Conservation (phyloP, 1,139 yeast genomes). For the Diutina neorugosa region DNA sequence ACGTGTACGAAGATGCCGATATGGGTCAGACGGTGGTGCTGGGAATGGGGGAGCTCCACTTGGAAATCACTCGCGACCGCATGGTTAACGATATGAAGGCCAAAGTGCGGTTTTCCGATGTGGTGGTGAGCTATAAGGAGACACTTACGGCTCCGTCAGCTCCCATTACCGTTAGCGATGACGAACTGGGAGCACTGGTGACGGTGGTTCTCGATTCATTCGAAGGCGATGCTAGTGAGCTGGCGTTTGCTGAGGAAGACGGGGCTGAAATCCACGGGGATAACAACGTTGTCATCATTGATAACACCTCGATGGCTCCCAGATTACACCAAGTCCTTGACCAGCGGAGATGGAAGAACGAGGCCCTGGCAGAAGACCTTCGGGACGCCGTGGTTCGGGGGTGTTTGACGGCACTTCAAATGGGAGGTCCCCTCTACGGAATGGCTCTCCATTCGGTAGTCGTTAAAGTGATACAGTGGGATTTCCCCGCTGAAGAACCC, state of each 20-base stretch:
- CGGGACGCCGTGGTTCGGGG: conserved; percentile 47
- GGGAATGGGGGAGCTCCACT: conserved; percentile 95
- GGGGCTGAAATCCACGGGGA: conserved; percentile 24
- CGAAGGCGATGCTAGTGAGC: conserved; percentile 30
- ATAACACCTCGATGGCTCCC: conserved; percentile 16
- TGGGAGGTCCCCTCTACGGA: conserved; percentile 61
- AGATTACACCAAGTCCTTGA: conserved; percentile 16
- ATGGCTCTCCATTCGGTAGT: conserved; percentile 55
- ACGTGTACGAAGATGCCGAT: conserved; percentile 63
- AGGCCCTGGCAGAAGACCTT: conserved; percentile 33
- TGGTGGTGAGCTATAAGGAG: conserved; percentile 85
- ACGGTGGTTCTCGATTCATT: conserved; percentile 40
- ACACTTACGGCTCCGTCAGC: conserved; percentile 25
- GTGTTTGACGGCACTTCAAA: conserved; percentile 58
- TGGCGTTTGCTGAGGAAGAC: conserved; percentile 23
- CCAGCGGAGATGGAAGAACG: conserved; percentile 41
- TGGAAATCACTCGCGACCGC: conserved; percentile 77
- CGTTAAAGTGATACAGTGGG: conserved; percentile 38
- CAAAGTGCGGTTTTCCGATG: conserved; percentile 64
- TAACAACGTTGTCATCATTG: conserved; percentile 25
- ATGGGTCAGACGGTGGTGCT: conserved; percentile 77
- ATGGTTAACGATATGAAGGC: conserved; percentile 73
- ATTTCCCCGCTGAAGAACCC: conserved; percentile 41
- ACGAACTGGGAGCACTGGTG: conserved; percentile 10
- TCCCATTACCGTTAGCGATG: background rate